Conservation (phyloP, 2,329 filamentous ascomycete species). For the Zopfia rhizophila region DNA sequence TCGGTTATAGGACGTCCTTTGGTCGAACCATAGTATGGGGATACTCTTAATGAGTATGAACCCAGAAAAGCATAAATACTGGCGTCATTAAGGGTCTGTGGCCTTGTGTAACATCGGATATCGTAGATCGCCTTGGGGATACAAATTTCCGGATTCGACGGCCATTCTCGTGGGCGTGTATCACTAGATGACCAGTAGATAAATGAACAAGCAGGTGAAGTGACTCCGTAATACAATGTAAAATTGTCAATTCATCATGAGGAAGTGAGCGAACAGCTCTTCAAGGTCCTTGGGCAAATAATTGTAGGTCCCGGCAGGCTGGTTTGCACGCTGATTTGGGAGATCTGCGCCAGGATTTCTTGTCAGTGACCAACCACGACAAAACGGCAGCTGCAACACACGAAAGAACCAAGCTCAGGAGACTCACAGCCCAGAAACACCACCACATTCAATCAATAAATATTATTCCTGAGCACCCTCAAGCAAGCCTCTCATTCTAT, state of each 20-base stretch:
- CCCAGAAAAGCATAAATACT: too few species aligned
- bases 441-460: too few species aligned
- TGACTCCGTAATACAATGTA: too few species aligned
- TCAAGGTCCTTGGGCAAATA: too few species aligned
- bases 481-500: background rate
- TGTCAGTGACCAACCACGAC: background rate
- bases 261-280: too few species aligned
- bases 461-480: too few species aligned
- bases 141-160: conserved; percentile 12
- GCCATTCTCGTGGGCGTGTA: conserved; percentile 4
- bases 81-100: conserved; percentile 1
- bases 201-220: conserved; percentile 4
- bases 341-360: background rate
- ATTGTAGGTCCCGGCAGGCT: background rate
- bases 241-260: too few species aligned
- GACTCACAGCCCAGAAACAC: too few species aligned
- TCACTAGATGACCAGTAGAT: too few species aligned
- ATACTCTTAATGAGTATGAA: background rate
- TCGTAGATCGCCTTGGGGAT: background rate
- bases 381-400: background rate
- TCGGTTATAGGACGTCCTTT: too few species aligned
- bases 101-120: conserved; percentile 5
- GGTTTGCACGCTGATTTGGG: background rate
- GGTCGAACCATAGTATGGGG: too few species aligned
- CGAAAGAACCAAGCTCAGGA: conserved; percentile 14